phyloP scores from a whole-genome alignment of 1,284 basidiomycete genomes.

The Laetiporus sulphureus region DNA sequence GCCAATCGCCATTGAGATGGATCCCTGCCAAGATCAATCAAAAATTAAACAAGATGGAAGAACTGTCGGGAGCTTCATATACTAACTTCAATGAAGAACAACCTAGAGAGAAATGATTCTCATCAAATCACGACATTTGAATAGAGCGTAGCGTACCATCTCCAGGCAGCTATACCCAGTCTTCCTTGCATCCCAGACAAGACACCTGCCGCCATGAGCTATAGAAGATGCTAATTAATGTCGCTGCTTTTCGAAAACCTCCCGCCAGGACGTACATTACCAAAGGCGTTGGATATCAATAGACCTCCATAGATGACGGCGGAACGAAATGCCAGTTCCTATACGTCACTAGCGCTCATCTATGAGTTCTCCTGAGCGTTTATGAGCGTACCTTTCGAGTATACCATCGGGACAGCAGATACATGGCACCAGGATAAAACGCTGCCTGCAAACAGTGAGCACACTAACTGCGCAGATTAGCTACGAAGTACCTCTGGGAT shows the following conservation, averaged over 20 bases:
- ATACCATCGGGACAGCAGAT: constrained; percentile 59
- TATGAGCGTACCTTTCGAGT: constrained; percentile 42
- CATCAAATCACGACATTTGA: neutral
- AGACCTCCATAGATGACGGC: constrained; percentile 64
- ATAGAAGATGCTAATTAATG: neutral
- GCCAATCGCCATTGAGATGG: constrained; percentile 50
- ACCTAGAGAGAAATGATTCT: constrained; percentile 27
- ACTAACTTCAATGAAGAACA: constrained; percentile 62
- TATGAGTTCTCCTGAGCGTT: neutral
- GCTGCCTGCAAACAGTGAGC: constrained; percentile 33
- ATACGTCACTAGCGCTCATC: neutral
- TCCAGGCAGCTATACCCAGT: constrained; percentile 64
- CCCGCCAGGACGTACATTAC: constrained; percentile 40
- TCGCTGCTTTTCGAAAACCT: neutral
- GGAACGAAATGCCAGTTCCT: constrained; percentile 65
- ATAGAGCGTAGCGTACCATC: constrained; percentile 39
- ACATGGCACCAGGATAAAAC: constrained; percentile 59
- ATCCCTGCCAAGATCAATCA: constrained; percentile 40
- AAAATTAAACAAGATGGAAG: too few relatives aligned
- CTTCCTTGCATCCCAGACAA: constrained; percentile 63
- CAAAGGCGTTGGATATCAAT: constrained; percentile 75
- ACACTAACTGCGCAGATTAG: neutral
- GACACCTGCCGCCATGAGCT: constrained; percentile 68
- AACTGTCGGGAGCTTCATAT: too few relatives aligned
- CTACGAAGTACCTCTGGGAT: constrained; percentile 61